A percentile compares a stretch with the other conserved stretches of the same genome.
Conservation (phyloP, 2,329 filamentous ascomycete genomes). For the Hansfordia pulvinata region DNA sequence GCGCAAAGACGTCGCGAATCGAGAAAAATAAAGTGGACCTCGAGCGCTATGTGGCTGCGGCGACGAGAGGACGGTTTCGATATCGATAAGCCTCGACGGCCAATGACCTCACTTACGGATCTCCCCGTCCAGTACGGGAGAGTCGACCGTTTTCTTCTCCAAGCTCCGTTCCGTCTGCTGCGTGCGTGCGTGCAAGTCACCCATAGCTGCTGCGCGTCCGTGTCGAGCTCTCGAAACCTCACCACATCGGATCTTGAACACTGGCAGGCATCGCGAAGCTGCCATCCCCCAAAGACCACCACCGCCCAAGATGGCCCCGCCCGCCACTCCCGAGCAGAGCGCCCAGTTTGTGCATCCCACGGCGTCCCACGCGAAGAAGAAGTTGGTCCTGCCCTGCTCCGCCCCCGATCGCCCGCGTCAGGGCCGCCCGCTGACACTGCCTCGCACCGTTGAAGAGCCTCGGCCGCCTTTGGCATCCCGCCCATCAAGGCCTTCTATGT, state of each 20-base stretch:
- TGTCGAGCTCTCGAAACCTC: no score
- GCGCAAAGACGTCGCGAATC: conserved; percentile 1
- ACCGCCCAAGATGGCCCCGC: conserved; percentile 1
- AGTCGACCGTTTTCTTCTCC: conserved; percentile 1
- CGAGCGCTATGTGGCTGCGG: conserved; percentile 3
- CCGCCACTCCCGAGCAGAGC: conserved; percentile 5
- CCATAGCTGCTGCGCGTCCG: no score
- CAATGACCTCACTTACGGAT: no score
- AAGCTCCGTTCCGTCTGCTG: not conserved
- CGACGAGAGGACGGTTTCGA: no score
- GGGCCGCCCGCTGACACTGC: no score
- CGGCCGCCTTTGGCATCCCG: conserved; percentile 49
- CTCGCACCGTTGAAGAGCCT: conserved; percentile 19
- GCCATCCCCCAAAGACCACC: no score
- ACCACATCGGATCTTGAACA: no score
- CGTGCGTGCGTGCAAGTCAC: no score
- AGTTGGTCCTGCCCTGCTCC: conserved; percentile 9
- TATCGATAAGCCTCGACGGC: no score
- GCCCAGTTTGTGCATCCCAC: conserved; percentile 13
- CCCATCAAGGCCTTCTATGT: conserved; percentile 69
- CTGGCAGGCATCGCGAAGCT: no score
- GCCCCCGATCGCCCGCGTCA: not conserved
- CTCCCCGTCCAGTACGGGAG: conserved; percentile 1
- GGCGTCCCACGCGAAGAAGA: conserved; percentile 18
- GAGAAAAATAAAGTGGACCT: conserved; percentile 15